Base-by-base conservation (phyloP, 179 eudicot genomes). In the Pouteria campechiana region DNA sequence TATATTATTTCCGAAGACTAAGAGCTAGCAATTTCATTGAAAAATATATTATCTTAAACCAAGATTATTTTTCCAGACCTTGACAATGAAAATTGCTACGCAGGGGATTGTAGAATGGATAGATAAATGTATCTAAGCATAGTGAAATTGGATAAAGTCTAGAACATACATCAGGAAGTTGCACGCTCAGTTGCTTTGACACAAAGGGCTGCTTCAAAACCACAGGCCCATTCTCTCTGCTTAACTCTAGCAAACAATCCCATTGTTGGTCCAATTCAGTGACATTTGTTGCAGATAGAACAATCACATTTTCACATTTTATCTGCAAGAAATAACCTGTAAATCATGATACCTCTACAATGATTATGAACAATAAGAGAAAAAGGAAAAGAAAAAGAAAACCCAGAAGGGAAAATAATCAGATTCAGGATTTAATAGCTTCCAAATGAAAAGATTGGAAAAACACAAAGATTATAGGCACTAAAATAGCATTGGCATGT, bases 101-200 rank as follows among this genome's bases (percentile, higher is more conserved):
- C 23, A 34, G 24, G 21, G 7, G 3, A 14, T 11, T 1, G 7
- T n/a, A 49, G 17, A 24, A 13, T 7, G 12, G 4, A 19, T 48
- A 15, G 27, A 36, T 18, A 5, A 17, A 15, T 17, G 33, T 32
- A 54, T 1, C 7, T 23, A 17, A 21, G 1, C 21, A 27, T 17
- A 2, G 11, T 25, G 7, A 47, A 9, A 17, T 32, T 30, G 12
- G 12, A 54, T 17, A 69, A n/a, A n/a, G n/a, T n/a, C n/a, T n/a
- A n/a, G n/a, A n/a, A n/a, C 87, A 35, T 75, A 89, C 97, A 39
- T 89, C 97, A 25, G 79, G 69, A 53, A 81, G 77, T 17, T 65
- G 52, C 38, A 83, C 76, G 29, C 57, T 46, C 71, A 86, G 41
- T 61, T 59, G 55, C 62, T 68, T 79, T 20, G 95, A 86, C 46